phyloP scores from a whole-genome alignment of 352 stramenopile genomes.

The Phytopythium litorale region DNA sequence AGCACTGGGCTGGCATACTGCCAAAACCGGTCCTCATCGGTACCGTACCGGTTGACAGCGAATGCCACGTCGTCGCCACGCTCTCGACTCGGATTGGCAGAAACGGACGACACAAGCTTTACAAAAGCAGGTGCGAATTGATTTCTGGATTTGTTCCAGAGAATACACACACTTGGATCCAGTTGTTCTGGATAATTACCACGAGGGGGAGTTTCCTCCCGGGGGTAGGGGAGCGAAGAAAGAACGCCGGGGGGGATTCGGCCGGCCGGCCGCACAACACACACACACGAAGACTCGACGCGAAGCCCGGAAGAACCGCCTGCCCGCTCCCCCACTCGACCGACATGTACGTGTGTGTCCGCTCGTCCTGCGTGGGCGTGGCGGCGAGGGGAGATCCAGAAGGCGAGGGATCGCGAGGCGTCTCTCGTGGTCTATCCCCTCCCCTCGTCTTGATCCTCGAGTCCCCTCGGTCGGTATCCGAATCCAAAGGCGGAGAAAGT shows the following conservation, averaged over 20 bases:
- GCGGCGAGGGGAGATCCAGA: neutral
- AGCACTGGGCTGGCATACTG: neutral
- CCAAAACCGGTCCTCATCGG: neutral
- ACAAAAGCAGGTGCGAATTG: no score
- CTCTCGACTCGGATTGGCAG: slow-evolving; percentile 5
- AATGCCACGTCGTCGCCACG: slow-evolving; percentile 5
- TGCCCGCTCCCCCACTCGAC: neutral
- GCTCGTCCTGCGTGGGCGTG: neutral
- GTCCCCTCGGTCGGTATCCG: neutral
- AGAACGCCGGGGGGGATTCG: neutral
- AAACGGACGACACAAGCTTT: no score
- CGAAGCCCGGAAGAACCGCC: slow-evolving; percentile 1
- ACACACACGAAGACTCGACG: slow-evolving; percentile 4
- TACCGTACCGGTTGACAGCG: slow-evolving; percentile 6
- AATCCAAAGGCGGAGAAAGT: neutral
- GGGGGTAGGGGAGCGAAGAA: neutral
- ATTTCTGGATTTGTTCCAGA: no score
- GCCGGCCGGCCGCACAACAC: neutral
- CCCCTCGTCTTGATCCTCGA: neutral
- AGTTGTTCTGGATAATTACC: no score
- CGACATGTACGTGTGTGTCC: neutral
- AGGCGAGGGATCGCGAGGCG: neutral
- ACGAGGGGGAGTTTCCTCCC: no score
- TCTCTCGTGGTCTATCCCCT: neutral
- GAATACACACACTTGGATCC: no score